Evolutionary conservation across 2,329 filamentous ascomycete species (phyloP), one percentile per base, ranked within the genome.

Genomic region (Colletotrichum cordylinicola): DNA sequence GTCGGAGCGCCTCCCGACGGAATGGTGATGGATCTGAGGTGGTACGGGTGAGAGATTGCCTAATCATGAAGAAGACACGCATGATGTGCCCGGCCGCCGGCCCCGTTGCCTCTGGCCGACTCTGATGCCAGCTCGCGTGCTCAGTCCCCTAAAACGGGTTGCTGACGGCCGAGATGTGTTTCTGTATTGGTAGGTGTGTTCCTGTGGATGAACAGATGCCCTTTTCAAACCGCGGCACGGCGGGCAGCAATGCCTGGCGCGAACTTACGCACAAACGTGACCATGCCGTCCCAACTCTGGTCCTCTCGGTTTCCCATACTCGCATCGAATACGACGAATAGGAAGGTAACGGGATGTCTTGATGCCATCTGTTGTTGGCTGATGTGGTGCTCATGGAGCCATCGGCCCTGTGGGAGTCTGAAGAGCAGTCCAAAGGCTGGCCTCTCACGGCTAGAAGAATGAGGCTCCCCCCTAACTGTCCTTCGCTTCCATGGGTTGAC

Each of bases 91-190:
- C 43, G 66, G 58, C 31, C 43, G 24, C 24, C 31, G 35, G 68
- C 13, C 33, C 21, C n/a, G n/a, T 52, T 52, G 43, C 43, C n/a
- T 24, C 6, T 52, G 43, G 43, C 10, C 43, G 43, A 52, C 1
- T 52, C 31, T 37, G 21, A 24, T 29, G 60, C 18, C 67, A 62
- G 68, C 60, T 75, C 73, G 73, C 48, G 69, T 67, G 73, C 62
- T 56, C 73, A 58, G 55, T 58, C 43, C 39, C 69, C 61, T 18
- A 15, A 33, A 33, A n/a, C n/a, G 27, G 55, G 55, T 24, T 15
- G 16, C 33, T 64, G 33, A 35, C 33, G 29, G 29, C 43, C 43
- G 43, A 52, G n/a, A 52, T 52, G 21, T 52, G 43, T 21, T 52
- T n/a, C n/a, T 52, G 2, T 52, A 52, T 24, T 52, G 3, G 43